Conservation (phyloP, 2,329 filamentous ascomycete genomes). For the Escovopsis sp. region DNA sequence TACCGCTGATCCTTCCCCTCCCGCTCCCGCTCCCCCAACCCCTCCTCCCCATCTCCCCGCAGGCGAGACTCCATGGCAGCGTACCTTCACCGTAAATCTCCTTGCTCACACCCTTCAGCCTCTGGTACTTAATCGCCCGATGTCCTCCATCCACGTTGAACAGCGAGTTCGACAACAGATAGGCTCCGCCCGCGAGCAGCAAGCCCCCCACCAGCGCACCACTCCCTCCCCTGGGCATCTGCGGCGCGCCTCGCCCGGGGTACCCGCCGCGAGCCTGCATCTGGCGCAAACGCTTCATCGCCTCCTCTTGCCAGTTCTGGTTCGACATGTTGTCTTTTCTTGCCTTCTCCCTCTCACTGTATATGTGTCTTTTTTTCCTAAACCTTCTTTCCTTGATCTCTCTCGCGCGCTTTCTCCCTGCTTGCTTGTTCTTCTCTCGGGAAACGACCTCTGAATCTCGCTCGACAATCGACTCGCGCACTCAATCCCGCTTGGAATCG, state of each 20-base stretch:
- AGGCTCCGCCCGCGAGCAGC: constrained; percentile 32
- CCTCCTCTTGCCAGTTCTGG: constrained; percentile 31
- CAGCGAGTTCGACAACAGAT: constrained; percentile 43
- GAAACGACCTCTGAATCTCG: too few relatives aligned
- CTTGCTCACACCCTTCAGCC: constrained; percentile 81
- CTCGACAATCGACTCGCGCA: too few relatives aligned
- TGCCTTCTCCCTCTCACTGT: too few relatives aligned
- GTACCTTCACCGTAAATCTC: constrained; percentile 91
- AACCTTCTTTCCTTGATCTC: background rate
- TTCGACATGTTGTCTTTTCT: constrained; percentile 14
- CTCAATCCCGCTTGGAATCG: too few relatives aligned
- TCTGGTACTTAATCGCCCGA: constrained; percentile 95
- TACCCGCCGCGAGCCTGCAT: constrained; percentile 29
- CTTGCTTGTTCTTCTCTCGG: too few relatives aligned
- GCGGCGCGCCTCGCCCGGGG: constrained; percentile 26
- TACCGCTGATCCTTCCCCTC: too few relatives aligned
- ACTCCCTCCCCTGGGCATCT: constrained; percentile 24
- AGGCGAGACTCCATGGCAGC: too few relatives aligned
- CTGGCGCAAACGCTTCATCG: constrained; percentile 34
- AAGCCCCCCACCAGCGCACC: constrained; percentile 25
- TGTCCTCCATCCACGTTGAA: constrained; percentile 95
- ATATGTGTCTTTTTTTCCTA: too few relatives aligned
- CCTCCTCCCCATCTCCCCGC: too few relatives aligned
- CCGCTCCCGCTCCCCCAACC: too few relatives aligned
- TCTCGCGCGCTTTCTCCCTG: too few relatives aligned